Conservation (phyloP, 1,139 yeast species). For the Casaregolazyma lundiana region DNA sequence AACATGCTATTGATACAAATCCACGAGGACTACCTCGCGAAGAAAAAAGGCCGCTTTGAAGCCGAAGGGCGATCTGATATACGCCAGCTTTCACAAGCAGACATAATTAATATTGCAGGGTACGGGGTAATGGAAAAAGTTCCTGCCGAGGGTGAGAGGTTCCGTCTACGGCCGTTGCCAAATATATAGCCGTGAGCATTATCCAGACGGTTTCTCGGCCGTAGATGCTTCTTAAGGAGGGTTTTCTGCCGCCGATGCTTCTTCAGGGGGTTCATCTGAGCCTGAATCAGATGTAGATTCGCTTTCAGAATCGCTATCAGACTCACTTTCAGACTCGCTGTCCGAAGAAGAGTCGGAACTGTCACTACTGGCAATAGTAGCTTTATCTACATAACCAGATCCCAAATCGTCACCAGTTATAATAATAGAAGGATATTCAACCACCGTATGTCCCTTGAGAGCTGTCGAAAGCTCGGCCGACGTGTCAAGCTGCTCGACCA, state of each 20-base stretch:
- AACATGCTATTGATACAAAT: slow-evolving; percentile 1
- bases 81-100: slow-evolving; percentile 1
- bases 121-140: background rate
- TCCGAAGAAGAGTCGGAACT: slow-evolving; percentile 10
- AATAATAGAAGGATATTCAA: slow-evolving; percentile 29
- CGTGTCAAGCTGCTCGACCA: slow-evolving; percentile 18
- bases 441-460: slow-evolving; percentile 52
- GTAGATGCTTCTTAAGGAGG: slow-evolving; percentile 18
- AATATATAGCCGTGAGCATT: background rate
- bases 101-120: background rate
- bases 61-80: slow-evolving; percentile 12
- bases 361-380: slow-evolving; percentile 11
- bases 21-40: slow-evolving; percentile 2
- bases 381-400: slow-evolving; percentile 15
- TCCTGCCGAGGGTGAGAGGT: background rate
- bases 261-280: slow-evolving; percentile 11
- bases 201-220: background rate
- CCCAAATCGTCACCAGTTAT: slow-evolving; percentile 15
- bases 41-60: slow-evolving; percentile 11
- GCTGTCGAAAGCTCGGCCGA: slow-evolving; percentile 39
- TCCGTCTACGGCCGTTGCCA: background rate
- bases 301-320: slow-evolving; percentile 6
- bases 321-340: slow-evolving; percentile 9
- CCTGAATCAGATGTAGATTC: slow-evolving; percentile 8
- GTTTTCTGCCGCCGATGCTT: slow-evolving; percentile 6